Base-by-base conservation (phyloP, 371 early-diverging fungal genomes). In the Syncephalastrum racemosum region DNA sequence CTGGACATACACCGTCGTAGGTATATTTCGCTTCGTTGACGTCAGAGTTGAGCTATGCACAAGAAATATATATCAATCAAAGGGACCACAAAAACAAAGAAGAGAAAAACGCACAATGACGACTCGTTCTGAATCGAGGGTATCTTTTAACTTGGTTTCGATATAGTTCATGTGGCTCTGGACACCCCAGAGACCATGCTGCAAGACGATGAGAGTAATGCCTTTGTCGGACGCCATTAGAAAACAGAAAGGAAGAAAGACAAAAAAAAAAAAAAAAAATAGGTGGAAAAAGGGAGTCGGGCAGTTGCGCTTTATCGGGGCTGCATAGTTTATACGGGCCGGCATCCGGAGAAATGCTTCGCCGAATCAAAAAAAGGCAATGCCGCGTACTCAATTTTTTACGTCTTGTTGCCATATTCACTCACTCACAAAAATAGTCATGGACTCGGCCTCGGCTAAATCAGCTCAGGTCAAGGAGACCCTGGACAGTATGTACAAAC, bases 171-270 rank as follows among this genome's bases (percentile, higher is more conserved):
- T 70, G 54, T 89, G 89, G 3, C 41, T 50, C 10, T 71, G 69
- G 31, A 73, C 74, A 7, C 90, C 90, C 88, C 88, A 88, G 36
- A 88, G 67, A 0, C 90, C 89, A 70, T 86, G 85, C 24, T 79
- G 78, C 4, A 84, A 53, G 14, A 88, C 86, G 13, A 86, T 47
- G 14, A 76, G 56, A 1, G 66, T 60, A 18, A 68, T 31, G 5
- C 36, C 36, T 31, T 31, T 31, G 2, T 31, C 36, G 36, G 36
- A 31, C 12, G 6, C 10, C 36, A 31, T 31, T 31, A 31, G 10
- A 31, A 31, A n/a, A n/a, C n/a, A n/a, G n/a, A n/a, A n/a, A n/a
- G n/a, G n/a, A n/a, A n/a, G n/a, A n/a, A n/a, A n/a, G n/a, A n/a
- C n/a, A n/a, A n/a, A n/a, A n/a, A n/a, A n/a, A n/a, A n/a, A n/a